phyloP scores from a whole-genome alignment of 2,329 filamentous ascomycete species.

The Epichloe brachyelytri region DNA sequence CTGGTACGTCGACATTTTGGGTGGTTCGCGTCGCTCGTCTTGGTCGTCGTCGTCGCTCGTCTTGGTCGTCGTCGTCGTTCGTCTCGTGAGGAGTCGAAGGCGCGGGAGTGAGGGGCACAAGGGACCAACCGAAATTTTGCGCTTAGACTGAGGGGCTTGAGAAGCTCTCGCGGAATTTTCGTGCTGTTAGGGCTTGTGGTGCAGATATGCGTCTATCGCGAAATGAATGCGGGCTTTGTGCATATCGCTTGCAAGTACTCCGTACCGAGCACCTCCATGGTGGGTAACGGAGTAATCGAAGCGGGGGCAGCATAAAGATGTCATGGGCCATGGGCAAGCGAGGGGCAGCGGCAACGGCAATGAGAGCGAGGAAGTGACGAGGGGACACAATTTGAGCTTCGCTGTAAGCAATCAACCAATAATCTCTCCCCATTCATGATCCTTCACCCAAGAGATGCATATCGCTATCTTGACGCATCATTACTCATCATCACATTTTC shows the following conservation, averaged over 20 bases:
- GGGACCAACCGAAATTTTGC: constrained; percentile 22
- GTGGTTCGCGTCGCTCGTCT: constrained; percentile 18
- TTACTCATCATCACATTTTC: constrained; percentile 1
- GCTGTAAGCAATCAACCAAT: constrained; percentile 6
- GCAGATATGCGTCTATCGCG: constrained; percentile 15
- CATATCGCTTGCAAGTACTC: constrained; percentile 13
- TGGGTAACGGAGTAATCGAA: constrained; percentile 10
- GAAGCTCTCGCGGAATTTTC: constrained; percentile 19
- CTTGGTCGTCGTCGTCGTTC: constrained; percentile 14
- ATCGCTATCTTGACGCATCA: not conserved
- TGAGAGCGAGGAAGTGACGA: not conserved
- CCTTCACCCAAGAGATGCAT: not conserved
- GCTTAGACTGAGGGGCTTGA: constrained; percentile 15
- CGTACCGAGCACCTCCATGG: constrained; percentile 10
- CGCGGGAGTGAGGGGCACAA: constrained; percentile 16
- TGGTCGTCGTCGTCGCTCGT: too few relatives aligned
- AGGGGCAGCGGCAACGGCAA: not conserved
- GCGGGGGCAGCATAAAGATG: constrained; percentile 14
- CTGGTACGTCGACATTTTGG: constrained; percentile 47
- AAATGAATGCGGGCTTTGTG: constrained; percentile 12
- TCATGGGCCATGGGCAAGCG: not conserved
- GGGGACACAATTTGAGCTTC: not conserved
- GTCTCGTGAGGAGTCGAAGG: constrained; percentile 12
- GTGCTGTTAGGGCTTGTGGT: constrained; percentile 28
- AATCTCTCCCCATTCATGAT: not conserved